Evolutionary conservation across 176 grass and related monocot genomes (phyloP).

Genomic region (Ampelocalamus luodianensis): DNA sequence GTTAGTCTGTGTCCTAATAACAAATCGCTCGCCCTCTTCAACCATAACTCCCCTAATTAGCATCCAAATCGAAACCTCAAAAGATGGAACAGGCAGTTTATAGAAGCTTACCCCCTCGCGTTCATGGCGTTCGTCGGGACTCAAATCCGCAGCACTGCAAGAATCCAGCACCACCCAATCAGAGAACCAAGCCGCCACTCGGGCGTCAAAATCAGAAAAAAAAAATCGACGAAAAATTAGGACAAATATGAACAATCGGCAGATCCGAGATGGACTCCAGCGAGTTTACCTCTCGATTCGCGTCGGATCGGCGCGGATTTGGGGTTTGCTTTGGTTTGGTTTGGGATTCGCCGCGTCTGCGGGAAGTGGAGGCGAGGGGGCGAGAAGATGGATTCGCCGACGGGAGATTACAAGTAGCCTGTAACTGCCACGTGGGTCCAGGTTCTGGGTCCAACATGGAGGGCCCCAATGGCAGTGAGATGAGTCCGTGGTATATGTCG

Average conservation of each 20-base stretch:
- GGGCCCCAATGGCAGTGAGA: conserved; percentile 31
- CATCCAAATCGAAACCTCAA: conserved; percentile 2
- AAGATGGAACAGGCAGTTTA: background rate
- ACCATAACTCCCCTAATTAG: conserved; percentile 37
- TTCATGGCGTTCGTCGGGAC: conserved; percentile 52
- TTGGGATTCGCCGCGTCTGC: background rate
- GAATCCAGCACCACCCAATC: conserved; percentile 23
- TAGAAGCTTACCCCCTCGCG: conserved; percentile 57
- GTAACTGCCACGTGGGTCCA: conserved; percentile 38
- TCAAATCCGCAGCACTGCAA: conserved; percentile 17
- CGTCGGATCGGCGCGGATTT: conserved; percentile 33
- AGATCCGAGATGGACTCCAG: background rate
- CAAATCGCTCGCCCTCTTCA: conserved; percentile 4
- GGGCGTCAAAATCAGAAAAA: background rate
- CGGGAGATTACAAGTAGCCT: background rate
- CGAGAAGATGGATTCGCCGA: conserved; percentile 18
- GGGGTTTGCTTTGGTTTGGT: background rate
- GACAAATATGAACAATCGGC: background rate
- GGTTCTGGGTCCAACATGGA: accelerated
- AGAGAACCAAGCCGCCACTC: conserved; percentile 27
- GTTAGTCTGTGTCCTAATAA: background rate
- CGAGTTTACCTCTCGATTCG: conserved; percentile 32
- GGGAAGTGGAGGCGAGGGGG: background rate
- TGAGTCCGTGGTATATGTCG: background rate
- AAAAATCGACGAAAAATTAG: background rate